Evolutionary conservation across 75 land plant species (phyloP), one percentile per base, ranked within the genome.

Genomic region (Picea glauca): DNA sequence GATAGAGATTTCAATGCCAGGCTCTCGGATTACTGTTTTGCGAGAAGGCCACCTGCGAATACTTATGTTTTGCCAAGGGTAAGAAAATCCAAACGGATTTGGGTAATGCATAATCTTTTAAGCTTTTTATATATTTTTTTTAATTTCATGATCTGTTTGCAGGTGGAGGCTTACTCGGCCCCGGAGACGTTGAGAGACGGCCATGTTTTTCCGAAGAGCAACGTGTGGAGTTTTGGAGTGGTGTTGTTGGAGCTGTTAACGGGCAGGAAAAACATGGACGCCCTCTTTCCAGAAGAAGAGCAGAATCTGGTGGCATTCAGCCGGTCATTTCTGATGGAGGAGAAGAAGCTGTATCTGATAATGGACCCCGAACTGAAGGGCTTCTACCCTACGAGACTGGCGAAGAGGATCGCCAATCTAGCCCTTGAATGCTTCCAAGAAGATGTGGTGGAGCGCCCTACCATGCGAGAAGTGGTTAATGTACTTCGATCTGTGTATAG

Each of bases 171-270:
- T 11, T 84, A 84, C 77, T 78, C 85, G 14, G 85, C 85, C 1
- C 85, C 85, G 0, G 84, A 84, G 74, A 62, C 83, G 50, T 21
- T 35, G 50, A 46, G 5, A 21, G 54, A 77, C 14, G 76, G 76
- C 7, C 72, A 40, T 18, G 43, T 75, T 3, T 67, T 58, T 12
- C 43, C 79, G 20, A 85, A 82, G 82, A 82, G 89, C 62, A 87
- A 87, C 30, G 88, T 82, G 2, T 87, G 88, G 88, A 87, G 89
- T 66, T 87, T 87, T 59, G 89, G 89, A 13, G 74, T 87, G 17
- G 83, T 87, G 21, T 33, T 87, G 76, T 54, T 87, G 75, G 88
- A 87, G 83, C 82, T 87, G 11, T 76, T 87, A 31, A 87, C 89
- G 21, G 89, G 87, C 75, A 75, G 78, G 63, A 74, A 77, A 60